Conservation (phyloP, 2,329 filamentous ascomycete species). For the Amauroascus niger region DNA sequence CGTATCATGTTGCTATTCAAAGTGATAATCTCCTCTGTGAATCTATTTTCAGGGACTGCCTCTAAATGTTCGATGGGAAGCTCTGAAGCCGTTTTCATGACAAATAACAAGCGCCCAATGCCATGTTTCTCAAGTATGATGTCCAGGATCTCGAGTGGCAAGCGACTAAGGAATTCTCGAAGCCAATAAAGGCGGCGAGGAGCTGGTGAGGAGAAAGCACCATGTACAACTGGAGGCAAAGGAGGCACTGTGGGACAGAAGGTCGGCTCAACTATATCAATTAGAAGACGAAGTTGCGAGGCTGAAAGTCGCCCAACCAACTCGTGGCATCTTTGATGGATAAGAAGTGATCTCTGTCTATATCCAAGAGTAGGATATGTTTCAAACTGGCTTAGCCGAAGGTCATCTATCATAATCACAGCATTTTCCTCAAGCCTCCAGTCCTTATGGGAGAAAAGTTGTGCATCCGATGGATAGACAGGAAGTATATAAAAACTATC, state of each 20-base stretch:
- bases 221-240: not conserved
- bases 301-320: slow-evolving; percentile 4
- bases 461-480: not conserved
- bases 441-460: not conserved
- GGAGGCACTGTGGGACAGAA: not conserved
- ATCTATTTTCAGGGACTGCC: slow-evolving; percentile 8
- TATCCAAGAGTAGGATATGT: not conserved
- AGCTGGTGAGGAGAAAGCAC: slow-evolving; percentile 1
- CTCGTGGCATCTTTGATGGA: slow-evolving; percentile 8
- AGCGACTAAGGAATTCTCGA: not conserved
- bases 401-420: not conserved
- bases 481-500: not conserved
- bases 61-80: not conserved
- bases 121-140: slow-evolving; percentile 13
- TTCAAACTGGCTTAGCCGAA: not conserved
- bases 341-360: slow-evolving; percentile 3
- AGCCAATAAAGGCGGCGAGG: too few relatives aligned
- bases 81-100: slow-evolving; percentile 14
- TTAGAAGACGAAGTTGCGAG: not conserved
- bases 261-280: slow-evolving; percentile 9
- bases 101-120: slow-evolving; percentile 13
- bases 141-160: slow-evolving; percentile 10
- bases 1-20: slow-evolving; percentile 3
- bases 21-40: slow-evolving; percentile 2
- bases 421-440: not conserved